These are phyloP conservation scores for Cichorium intybus DNA, from an alignment of 140 eudicot genomes.

Conservation along the genomic window DNA sequence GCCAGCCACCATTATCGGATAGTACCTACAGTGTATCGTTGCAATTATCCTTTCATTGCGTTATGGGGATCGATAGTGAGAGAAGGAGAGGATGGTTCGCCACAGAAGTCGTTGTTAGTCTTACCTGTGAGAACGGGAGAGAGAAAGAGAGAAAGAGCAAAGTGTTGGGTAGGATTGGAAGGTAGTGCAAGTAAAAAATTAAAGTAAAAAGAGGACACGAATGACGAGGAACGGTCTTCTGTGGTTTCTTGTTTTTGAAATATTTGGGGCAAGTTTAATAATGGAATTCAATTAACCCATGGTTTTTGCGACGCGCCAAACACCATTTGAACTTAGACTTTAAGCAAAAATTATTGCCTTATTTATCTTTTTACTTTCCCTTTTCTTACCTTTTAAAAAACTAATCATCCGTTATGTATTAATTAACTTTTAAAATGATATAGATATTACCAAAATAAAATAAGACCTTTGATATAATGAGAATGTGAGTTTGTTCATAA, in stretches of 20 bases:
- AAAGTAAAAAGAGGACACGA: constrained; percentile 29
- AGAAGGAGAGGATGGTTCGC: constrained; percentile 7
- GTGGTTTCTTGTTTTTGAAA: constrained; percentile 30
- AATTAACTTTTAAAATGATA: no score
- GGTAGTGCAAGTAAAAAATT: constrained; percentile 11
- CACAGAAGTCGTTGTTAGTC: constrained; percentile 42
- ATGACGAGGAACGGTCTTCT: constrained; percentile 78
- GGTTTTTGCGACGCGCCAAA: constrained; percentile 27
- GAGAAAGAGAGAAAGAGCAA: constrained; percentile 1
- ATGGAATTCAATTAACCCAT: constrained; percentile 7
- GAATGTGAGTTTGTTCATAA: no score
- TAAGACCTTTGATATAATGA: no score
- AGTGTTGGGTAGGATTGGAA: constrained; percentile 9
- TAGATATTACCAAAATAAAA: no score
- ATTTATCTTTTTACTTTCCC: background rate
- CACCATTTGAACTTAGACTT: constrained; percentile 12
- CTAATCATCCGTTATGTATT: background rate
- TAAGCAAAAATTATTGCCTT: background rate
- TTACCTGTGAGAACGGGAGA: constrained; percentile 23
- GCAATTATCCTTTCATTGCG: constrained; percentile 14
- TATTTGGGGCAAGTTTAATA: constrained; percentile 36
- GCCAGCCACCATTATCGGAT: constrained; percentile 67
- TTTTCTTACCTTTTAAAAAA: constrained; percentile 7
- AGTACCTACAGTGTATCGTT: background rate
- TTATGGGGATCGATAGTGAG: constrained; percentile 5